Evolutionary conservation across 306 rosid species (phyloP), one percentile per base, ranked within the genome.

Genomic region (Quercus suber): DNA sequence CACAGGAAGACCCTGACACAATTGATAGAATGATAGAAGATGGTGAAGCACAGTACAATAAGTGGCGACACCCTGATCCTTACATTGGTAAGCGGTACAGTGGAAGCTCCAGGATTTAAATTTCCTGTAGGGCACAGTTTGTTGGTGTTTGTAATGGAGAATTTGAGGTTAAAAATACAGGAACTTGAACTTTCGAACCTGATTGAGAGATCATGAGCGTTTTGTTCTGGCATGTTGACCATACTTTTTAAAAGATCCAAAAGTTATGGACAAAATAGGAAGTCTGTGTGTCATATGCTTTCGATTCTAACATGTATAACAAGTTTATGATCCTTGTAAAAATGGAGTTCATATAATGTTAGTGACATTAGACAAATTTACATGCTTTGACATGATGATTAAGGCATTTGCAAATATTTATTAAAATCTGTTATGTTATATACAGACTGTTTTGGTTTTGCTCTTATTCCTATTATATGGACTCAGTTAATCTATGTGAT

Each of bases 31-130:
- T 94, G 83, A 89, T 92, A 82, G 89, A 23, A 0, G 86, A 91
- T 82, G 99, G 81, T 27, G 97, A 92, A 86, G 97, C 91, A 51
- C 11, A 78, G 73, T 80, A 92, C 88, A 87, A 94, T 79, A 94
- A 92, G 88, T 94, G 91, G 90, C 90, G 99, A 64, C 99, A 94
- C 82, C 99, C 99, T 68, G 99, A 94, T 81, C 99, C 99, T 73
- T 94, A 94, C 79, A 88, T 94, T 10, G 99, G 99, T 94, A 88
- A 75, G 76, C 59, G 49, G 27, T 57, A 25, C 75, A 4, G 30
- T 21, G 31, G 41, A 68, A 57, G 51, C 52, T 69, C 69, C 25
- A 30, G 43, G 45, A 33, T 10, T 11, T 12, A 49, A 69, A 17
- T 73, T 37, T 55, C 17, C 49, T 70, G 57, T 77, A 37, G 59